Evolutionary conservation across 306 rosid genomes (phyloP), one percentile per base, ranked within the genome.

Genomic region (Prosopis cineraria): DNA sequence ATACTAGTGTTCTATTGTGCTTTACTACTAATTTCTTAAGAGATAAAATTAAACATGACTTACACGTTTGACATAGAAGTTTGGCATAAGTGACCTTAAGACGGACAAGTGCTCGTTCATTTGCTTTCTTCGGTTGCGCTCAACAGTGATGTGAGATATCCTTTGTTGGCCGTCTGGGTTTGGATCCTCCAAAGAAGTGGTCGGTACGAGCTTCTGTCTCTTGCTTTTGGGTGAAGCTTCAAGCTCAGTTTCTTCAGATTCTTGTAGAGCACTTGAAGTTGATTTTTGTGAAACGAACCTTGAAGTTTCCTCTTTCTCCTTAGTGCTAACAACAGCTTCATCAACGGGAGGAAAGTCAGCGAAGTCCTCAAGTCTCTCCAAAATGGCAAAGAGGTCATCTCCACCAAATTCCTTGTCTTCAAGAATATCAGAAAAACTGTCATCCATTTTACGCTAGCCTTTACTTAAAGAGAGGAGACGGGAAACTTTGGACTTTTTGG

Each of bases 81-180:
- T 85, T 81, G 99, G 98, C 99, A 96, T 91, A 48, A 96, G 97
- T 6, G 99, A 88, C 59, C 96, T 88, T 81, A 96, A 79, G 6
- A 90, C 96, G 0, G 97, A 56, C 81, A 96, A 85, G 66, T 96
- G 93, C 72, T 91, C 99, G 59, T 96, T 96, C 99, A 96, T 96
- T 82, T 96, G 99, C 90, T 93, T 96, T 53, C 99, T 88, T 34
- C 99, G 81, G 91, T 93, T 96, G 59, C 99, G 90, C 78, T 96
- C 99, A 36, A 96, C 98, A 0, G 96, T 86, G 14, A 93, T 93
- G 16, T 96, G 99, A 66, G 99, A 93, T n/a, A 89, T 71, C 85
- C 79, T 87, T 64, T 80, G 93, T 67, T 84, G 87, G 29, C 96
- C 98, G 63, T 89, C 91, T 3, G 78, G 76, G 79, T 84, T 87